phyloP scores from a whole-genome alignment of 164 flowering plant species.

The Vitis cinerea region DNA sequence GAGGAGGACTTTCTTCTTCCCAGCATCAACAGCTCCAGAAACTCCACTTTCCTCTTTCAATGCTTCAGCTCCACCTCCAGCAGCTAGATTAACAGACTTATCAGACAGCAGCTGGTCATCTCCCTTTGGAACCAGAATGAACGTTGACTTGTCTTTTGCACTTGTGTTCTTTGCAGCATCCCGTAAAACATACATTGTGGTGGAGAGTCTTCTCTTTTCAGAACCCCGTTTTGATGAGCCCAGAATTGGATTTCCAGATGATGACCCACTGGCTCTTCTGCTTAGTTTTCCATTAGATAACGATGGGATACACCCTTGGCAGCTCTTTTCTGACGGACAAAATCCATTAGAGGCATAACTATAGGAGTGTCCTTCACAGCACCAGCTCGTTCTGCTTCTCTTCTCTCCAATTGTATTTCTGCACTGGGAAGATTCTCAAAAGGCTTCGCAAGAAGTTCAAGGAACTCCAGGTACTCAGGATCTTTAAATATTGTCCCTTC shows the following conservation, averaged over 20 bases:
- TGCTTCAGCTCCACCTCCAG: slow-evolving; percentile 37
- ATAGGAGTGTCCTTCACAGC: slow-evolving; percentile 66
- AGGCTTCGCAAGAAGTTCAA: slow-evolving; percentile 81
- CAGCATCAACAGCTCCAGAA: not conserved
- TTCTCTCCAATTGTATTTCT: slow-evolving; percentile 85
- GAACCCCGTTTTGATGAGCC: slow-evolving; percentile 54
- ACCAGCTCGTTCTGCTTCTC: slow-evolving; percentile 86
- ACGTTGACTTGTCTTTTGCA: slow-evolving; percentile 62
- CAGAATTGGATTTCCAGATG: slow-evolving; percentile 48
- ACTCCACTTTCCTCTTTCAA: slow-evolving; percentile 56
- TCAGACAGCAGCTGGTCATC: slow-evolving; percentile 47
- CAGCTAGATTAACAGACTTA: slow-evolving; percentile 29
- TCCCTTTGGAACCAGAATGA: slow-evolving; percentile 46
- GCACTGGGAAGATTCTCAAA: slow-evolving; percentile 96
- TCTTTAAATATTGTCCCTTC: slow-evolving; percentile 85
- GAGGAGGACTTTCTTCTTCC: no score
- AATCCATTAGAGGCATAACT: slow-evolving; percentile 88
- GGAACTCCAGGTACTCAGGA: slow-evolving; percentile 85
- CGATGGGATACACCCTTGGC: slow-evolving; percentile 64
- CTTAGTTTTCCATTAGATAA: slow-evolving; percentile 58
- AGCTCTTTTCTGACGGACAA: slow-evolving; percentile 84
- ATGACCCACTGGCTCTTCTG: slow-evolving; percentile 47
- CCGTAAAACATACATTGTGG: slow-evolving; percentile 72
- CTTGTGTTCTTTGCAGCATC: slow-evolving; percentile 44
- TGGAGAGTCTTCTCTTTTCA: slow-evolving; percentile 60